Percentiles rank a stretch among this genome's conserved stretches.
phyloP scores from a whole-genome alignment of 2,329 filamentous ascomycete species.

The Zymoseptoria passerinii region DNA sequence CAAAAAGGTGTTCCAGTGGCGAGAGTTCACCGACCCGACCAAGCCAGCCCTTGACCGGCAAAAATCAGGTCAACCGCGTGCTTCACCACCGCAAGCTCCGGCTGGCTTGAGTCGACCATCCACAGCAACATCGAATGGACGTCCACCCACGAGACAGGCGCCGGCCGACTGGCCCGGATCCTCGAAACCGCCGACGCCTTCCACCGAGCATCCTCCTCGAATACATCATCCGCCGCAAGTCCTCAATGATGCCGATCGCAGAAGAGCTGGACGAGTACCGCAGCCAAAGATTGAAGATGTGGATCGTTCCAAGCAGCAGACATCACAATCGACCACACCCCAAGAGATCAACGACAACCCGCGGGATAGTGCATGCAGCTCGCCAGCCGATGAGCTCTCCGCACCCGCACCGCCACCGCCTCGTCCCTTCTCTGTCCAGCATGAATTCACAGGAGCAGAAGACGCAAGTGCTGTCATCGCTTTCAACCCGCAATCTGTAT shows the following conservation, averaged over 20 bases:
- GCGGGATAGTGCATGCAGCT: background rate
- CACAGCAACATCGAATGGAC: constrained; percentile 14
- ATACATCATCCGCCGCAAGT: background rate
- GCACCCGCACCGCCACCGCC: background rate
- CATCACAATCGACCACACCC: background rate
- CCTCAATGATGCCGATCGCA: background rate
- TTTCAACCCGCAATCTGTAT: constrained; percentile 11
- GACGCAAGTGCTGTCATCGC: constrained; percentile 1
- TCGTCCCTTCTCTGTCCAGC: background rate
- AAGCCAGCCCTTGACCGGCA: constrained; percentile 20
- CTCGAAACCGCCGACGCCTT: constrained; percentile 15
- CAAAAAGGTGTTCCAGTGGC: constrained; percentile 70
- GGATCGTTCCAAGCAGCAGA: background rate
- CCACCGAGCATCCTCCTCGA: constrained; percentile 4
- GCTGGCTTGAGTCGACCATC: constrained; percentile 7
- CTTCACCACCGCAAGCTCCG: background rate
- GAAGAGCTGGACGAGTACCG: background rate
- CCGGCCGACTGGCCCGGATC: constrained; percentile 6
- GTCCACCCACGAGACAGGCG: constrained; percentile 1
- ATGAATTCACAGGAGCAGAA: constrained; percentile 2
- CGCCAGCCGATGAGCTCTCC: background rate
- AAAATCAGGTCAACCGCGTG: constrained; percentile 35
- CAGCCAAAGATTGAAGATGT: background rate
- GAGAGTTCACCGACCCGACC: constrained; percentile 49
- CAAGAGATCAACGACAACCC: background rate